These are phyloP conservation scores for Termitomyces sp. DNA, from an alignment of 768 basidiomycete species.

Conservation along the genomic window DNA sequence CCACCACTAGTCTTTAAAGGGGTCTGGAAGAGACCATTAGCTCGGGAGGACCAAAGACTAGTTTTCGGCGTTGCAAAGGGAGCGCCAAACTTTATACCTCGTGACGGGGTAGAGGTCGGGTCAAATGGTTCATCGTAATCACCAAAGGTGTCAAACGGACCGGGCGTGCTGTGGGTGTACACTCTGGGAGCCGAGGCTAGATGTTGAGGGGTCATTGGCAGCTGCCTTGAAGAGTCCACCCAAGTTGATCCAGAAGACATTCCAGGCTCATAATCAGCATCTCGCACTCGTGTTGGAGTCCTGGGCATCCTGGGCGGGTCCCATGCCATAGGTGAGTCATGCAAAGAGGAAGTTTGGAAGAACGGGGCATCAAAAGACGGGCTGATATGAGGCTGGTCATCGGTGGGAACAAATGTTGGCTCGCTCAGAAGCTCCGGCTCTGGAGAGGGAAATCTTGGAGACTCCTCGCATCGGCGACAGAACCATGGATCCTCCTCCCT, in stretches of 20 bases:
- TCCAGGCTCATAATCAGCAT: constrained; percentile 20
- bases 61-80: constrained; percentile 66
- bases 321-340: constrained; percentile 61
- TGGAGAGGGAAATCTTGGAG: constrained; percentile 36
- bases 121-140: constrained; percentile 63
- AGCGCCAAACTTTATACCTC: constrained; percentile 61
- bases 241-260: constrained; percentile 37
- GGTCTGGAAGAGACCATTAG: constrained; percentile 48
- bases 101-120: constrained; percentile 77
- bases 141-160: constrained; percentile 28
- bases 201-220: constrained; percentile 54
- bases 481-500: constrained; percentile 81
- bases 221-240: constrained; percentile 48
- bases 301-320: constrained; percentile 34
- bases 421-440: constrained; percentile 38
- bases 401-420: constrained; percentile 69
- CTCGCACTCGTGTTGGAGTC: constrained; percentile 44
- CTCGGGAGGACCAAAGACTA: constrained; percentile 40
- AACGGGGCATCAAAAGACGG: constrained; percentile 54
- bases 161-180: constrained; percentile 34
- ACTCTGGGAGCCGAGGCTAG: constrained; percentile 33
- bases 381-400: constrained; percentile 41
- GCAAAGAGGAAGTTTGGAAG: constrained; percentile 47
- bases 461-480: constrained; percentile 51
- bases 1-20: constrained; percentile 38